Evolutionary conservation across 306 rosid species (phyloP).

Genomic region (Medicago truncatula): DNA sequence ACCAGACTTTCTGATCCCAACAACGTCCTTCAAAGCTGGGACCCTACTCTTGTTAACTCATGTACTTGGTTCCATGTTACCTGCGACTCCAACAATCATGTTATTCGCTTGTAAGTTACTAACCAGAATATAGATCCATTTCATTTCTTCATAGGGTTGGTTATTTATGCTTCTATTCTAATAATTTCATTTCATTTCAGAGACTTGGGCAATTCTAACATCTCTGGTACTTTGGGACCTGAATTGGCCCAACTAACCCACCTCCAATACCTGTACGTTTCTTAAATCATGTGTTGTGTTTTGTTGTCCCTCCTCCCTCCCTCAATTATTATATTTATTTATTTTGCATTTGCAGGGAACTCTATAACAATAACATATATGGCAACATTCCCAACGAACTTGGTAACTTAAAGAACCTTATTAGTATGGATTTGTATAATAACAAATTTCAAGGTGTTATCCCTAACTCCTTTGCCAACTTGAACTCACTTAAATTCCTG

Average conservation of each 20-base stretch:
- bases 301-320: too few species aligned
- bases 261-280: conserved; percentile 77
- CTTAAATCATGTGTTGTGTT: too few species aligned
- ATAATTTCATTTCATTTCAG: too few species aligned
- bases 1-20: conserved; percentile 76
- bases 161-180: neutral
- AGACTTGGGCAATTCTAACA: conserved; percentile 90
- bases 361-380: conserved; percentile 68
- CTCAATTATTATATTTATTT: too few species aligned
- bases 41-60: conserved; percentile 97
- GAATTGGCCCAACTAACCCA: conserved; percentile 83
- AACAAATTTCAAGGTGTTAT: conserved; percentile 72
- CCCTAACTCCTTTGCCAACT: conserved; percentile 69
- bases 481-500: conserved; percentile 83
- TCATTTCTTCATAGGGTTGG: too few species aligned
- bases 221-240: conserved; percentile 91
- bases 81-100: conserved; percentile 80
- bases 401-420: conserved; percentile 65
- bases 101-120: conserved; percentile 73
- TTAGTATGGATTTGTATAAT: conserved; percentile 76
- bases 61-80: conserved; percentile 99
- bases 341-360: conserved; percentile 65
- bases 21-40: conserved; percentile 95
- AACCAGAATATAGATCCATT: neutral
- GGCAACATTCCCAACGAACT: conserved; percentile 72